A percentile compares a stretch with the other conserved stretches of the same genome.
phyloP scores from a whole-genome alignment of 139 green algal species.

The Picochlorum sp. region DNA sequence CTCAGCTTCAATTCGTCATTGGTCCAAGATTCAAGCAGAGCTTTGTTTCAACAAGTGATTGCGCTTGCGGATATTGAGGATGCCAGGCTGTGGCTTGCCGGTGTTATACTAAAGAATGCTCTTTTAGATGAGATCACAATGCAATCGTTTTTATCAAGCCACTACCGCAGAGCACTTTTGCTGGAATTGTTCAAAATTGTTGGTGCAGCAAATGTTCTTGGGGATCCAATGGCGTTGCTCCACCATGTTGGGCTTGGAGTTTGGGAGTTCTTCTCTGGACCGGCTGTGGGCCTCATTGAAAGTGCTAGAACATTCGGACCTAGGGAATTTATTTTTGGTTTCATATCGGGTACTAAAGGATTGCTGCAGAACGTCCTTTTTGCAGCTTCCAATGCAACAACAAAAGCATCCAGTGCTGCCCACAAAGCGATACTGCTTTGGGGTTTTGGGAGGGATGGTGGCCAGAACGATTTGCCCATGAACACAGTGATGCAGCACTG shows the following conservation, averaged over 20 bases:
- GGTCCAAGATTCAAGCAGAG: background rate
- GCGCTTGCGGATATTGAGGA: conserved; percentile 64
- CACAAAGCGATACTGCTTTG: conserved; percentile 25
- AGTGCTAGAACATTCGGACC: conserved; percentile 21
- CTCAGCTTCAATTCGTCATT: conserved; percentile 51
- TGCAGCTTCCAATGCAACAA: conserved; percentile 38
- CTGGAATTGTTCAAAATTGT: conserved; percentile 56
- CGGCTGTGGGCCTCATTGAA: conserved; percentile 32
- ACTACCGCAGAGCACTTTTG: conserved; percentile 54
- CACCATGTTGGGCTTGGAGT: conserved; percentile 43
- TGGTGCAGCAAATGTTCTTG: conserved; percentile 35
- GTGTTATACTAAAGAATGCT: conserved; percentile 43
- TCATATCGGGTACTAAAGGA: conserved; percentile 20
- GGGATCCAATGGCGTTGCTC: conserved; percentile 40
- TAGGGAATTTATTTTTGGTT: conserved; percentile 22
- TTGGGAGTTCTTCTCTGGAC: conserved; percentile 36
- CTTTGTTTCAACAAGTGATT: conserved; percentile 39
- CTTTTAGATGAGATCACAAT: conserved; percentile 51
- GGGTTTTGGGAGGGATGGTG: conserved; percentile 27
- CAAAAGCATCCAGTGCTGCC: conserved; percentile 30
- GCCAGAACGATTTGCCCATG: background rate
- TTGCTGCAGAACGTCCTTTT: conserved; percentile 37
- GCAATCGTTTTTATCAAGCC: conserved; percentile 40
- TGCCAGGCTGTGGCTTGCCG: conserved; percentile 49
- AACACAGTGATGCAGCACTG: too few relatives aligned